Conservation (phyloP, 2,329 filamentous ascomycete genomes). For the Pseudogymnoascus sp. region DNA sequence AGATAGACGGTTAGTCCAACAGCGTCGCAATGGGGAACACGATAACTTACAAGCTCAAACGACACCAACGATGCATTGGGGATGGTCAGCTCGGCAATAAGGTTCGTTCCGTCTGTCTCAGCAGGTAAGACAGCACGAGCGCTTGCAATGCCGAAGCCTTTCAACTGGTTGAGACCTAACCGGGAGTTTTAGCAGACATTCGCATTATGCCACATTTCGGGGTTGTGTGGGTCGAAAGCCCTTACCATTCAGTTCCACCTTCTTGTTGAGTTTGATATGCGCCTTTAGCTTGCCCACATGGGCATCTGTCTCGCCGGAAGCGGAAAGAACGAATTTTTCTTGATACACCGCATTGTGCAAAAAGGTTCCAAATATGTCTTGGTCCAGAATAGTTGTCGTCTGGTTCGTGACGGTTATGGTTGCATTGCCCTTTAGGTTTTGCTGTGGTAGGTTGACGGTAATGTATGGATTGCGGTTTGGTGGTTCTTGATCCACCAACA, state of each 20-base stretch:
- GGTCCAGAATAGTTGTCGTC: background rate
- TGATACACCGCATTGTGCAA: constrained; percentile 4
- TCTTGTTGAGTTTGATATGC: constrained; percentile 31
- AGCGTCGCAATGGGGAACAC: background rate
- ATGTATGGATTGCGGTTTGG: constrained; percentile 27
- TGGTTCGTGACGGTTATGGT: background rate
- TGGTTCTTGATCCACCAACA: constrained; percentile 29
- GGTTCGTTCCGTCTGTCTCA: constrained; percentile 20
- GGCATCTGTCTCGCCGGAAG: background rate
- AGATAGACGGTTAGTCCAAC: background rate
- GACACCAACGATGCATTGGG: background rate
- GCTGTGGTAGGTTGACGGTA: constrained; percentile 17
- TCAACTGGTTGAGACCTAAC: constrained; percentile 17
- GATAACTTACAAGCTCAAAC: background rate
- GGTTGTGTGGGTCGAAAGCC: background rate
- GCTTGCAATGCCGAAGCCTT: constrained; percentile 15
- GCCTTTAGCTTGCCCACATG: constrained; percentile 22
- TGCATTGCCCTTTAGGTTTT: constrained; percentile 10
- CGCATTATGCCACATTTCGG: background rate
- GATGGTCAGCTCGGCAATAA: constrained; percentile 11
- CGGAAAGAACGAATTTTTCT: background rate
- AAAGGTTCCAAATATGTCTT: background rate
- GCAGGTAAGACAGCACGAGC: constrained; percentile 16
- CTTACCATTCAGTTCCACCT: constrained; percentile 30
- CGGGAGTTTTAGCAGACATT: background rate